Percentiles rank a stretch among this genome's conserved stretches.
Conservation (phyloP, 2,329 filamentous ascomycete genomes). For the Huntiella bhutanensis region DNA sequence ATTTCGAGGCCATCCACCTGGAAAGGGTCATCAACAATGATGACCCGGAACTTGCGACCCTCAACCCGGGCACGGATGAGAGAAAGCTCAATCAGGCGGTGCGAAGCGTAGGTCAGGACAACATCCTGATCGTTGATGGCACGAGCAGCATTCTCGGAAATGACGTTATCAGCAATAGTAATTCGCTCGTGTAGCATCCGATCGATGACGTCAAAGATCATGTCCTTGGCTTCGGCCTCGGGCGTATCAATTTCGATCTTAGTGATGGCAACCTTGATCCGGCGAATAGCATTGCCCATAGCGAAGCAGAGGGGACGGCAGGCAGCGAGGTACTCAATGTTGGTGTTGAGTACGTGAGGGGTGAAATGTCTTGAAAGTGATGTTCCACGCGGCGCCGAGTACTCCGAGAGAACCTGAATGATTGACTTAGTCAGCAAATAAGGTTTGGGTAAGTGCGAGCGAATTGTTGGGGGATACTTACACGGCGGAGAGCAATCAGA, state of each 20-base stretch:
- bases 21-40: slow-evolving; percentile 56
- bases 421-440: slow-evolving; percentile 10
- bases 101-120: slow-evolving; percentile 72
- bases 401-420: slow-evolving; percentile 68
- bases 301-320: slow-evolving; percentile 92
- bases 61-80: slow-evolving; percentile 50
- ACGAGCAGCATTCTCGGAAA: slow-evolving; percentile 54
- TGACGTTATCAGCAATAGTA: slow-evolving; percentile 68
- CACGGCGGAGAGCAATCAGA: slow-evolving; percentile 73
- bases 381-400: slow-evolving; percentile 68
- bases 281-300: slow-evolving; percentile 92
- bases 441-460: neutral
- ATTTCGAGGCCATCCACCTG: slow-evolving; percentile 36
- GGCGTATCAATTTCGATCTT: slow-evolving; percentile 73
- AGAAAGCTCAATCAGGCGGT: slow-evolving; percentile 68
- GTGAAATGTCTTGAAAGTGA: slow-evolving; percentile 83
- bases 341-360: slow-evolving; percentile 74
- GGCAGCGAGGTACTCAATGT: slow-evolving; percentile 85
- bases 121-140: slow-evolving; percentile 66
- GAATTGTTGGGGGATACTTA: slow-evolving; percentile 19
- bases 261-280: slow-evolving; percentile 81
- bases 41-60: slow-evolving; percentile 64
- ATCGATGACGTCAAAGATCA: slow-evolving; percentile 66
- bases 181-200: slow-evolving; percentile 81
- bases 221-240: slow-evolving; percentile 63